Evolutionary conservation across 371 early-diverging fungal genomes (phyloP).

Genomic region (Cokeromyces recurvatus): DNA sequence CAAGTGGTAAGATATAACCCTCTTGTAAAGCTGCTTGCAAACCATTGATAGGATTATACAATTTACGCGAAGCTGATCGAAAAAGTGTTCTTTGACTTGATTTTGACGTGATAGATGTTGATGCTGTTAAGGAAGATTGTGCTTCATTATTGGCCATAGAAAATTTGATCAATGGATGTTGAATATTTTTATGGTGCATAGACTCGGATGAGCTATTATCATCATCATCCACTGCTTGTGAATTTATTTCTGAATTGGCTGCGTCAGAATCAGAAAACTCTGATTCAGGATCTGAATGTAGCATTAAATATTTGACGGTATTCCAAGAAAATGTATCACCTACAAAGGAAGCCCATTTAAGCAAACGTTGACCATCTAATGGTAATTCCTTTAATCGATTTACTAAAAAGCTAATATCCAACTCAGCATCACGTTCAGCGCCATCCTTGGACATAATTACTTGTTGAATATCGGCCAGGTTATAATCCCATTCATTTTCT

Average conservation of each 20-base stretch:
- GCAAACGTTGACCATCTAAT: slow-evolving; percentile 24
- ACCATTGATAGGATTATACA: slow-evolving; percentile 35
- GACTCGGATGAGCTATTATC: no score
- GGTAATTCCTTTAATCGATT: slow-evolving; percentile 33
- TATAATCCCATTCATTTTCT: slow-evolving; percentile 42
- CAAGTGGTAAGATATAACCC: slow-evolving; percentile 38
- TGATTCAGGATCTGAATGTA: slow-evolving; percentile 27
- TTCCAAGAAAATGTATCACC: slow-evolving; percentile 44
- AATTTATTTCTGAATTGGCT: not conserved
- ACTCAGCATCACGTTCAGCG: slow-evolving; percentile 14
- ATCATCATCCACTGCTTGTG: not conserved
- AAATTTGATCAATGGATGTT: slow-evolving; percentile 4
- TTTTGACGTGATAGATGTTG: not conserved
- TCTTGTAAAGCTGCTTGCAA: slow-evolving; percentile 44
- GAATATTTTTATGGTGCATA: not conserved
- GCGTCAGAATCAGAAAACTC: slow-evolving; percentile 23
- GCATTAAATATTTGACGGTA: slow-evolving; percentile 34
- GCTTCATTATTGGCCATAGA: not conserved
- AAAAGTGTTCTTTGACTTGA: not conserved
- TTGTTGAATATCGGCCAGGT: slow-evolving; percentile 28
- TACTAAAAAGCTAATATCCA: slow-evolving; percentile 33
- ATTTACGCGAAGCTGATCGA: not conserved
- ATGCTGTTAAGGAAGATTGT: not conserved
- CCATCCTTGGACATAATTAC: slow-evolving; percentile 13
- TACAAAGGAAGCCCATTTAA: slow-evolving; percentile 42